Evolutionary conservation across 108 stramenopile species (phyloP), one percentile per base, ranked within the genome.

Genomic region (Schizochytrium sp.): DNA sequence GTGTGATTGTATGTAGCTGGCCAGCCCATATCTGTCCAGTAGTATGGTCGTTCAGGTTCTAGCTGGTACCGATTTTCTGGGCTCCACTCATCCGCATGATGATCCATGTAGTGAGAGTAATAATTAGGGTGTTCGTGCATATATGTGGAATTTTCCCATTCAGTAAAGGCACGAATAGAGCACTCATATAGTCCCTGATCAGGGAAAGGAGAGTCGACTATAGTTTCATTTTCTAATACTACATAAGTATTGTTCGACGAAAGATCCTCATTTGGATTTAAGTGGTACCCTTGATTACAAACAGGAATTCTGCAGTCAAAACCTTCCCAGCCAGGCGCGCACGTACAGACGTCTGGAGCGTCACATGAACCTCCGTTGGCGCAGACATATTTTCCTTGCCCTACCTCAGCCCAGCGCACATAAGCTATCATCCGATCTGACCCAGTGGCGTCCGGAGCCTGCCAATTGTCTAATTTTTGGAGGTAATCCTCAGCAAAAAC

Each of bases 271-370:
- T 10, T 40, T 8, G 40, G 4, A 3, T 88, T 72, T 56, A 94
- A 94, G 88, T 93, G 96, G 91, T 95, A 97, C 47, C 96, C 96
- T 57, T 96, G 93, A 3, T 89, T 92, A 88, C 96, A 97, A 56
- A 96, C 89, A 5, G 96, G 96, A 2, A 94, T 95, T 50, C 96
- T 93, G 92, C 96, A 97, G 89, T 97, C 96, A 89, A 97, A 97
- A 17, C 96, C 96, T 3, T 90, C 87, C 96, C 96, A 97, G 12
- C 96, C 96, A 13, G 91, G 88, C 3, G 93, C 89, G 89, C 96
- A 97, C 13, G 88, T 87, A 89, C 96, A 97, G 19, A 94, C 93
- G 69, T 95, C 96, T 4, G 96, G 96, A 3, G 92, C 83, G 5
- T 93, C 89, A 91, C 96, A 97, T 56, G 72, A 72, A 38, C 96